Base-by-base conservation (phyloP, 495 filamentous ascomycete genomes). In the Usnea hakonensis region DNA sequence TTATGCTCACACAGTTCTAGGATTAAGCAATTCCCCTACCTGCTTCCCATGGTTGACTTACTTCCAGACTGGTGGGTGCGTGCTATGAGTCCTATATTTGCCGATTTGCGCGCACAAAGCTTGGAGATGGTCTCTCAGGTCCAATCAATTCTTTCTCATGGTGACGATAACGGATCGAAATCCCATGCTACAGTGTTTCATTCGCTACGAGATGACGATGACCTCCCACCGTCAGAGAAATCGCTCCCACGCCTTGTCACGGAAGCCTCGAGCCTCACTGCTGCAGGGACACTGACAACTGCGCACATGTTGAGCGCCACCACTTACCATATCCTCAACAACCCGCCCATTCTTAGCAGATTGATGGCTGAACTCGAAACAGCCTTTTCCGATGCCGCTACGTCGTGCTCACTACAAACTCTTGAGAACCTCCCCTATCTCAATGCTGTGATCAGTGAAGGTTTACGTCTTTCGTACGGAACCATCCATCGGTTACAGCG, bases 401-500 rank as follows among this genome's bases (percentile, higher is more conserved):
- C 23, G 28, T 40, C 57, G 17, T 60, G 63, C 14, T 52, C 66
- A 14, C 57, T 69, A 10, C 38, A 41, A 43, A 36, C 60, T 2
- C 57, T 76, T 16, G 76, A 78, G 58, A 66, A 69, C 23, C 50
- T 77, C 2, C 70, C 73, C 13, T 77, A 73, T 35, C 57, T 78
- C 4, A 64, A 66, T 9, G 78, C 74, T n/a, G 66, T 77, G 26
- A 71, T 81, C 54, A 68, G 77, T 26, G 79, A 82, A 60, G 69
- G 69, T 23, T 41, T 65, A 17, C 59, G 63, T 33, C 23, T 65
- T 10, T 55, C 35, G 23, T 72, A 73, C 9, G 78, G 68, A 1
- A 62, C 76, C 5, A 71, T 65, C 33, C 74, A 77, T 0, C 67
- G 76, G 0, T 66, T 75, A 11, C 68, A 72, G 14, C 73, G 77